Base-by-base conservation (phyloP, 2,329 filamentous ascomycete species). In the Plenodomus lindquistii region DNA sequence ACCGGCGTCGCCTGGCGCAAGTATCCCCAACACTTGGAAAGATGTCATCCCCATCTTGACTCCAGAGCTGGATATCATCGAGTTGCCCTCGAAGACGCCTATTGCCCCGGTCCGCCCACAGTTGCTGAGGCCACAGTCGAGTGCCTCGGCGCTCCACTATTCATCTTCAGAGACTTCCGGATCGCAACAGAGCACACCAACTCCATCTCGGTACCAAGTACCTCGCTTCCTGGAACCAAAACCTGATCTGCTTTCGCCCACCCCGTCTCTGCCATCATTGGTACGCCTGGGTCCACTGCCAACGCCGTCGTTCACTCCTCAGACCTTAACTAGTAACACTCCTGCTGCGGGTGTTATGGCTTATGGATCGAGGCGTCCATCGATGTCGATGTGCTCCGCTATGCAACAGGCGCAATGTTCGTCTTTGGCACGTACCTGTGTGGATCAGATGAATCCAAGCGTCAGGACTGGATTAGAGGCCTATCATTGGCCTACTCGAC, bases 221-320 rank as follows among this genome's bases (percentile, higher is more conserved):
- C 77, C 80, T 38, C 74, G 75, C 44, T 77, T 78, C 54, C 54
- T 81, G 54, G 81, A 83, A 57, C 77, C 79, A 6, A 78, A 74
- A 48, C 73, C 77, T 36, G 74, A 78, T 57, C 69, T 78, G 51
- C 73, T 76, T 44, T 74, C 75, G 35, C 77, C 77, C 13, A 78
- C 83, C 40, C 83, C 83, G n/a, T 74, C 77, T 42, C 68, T 84
- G 54, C 83, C 83, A 13, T 75, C 77, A 42, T 68, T 84, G 55
- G 75, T 76, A 34, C 80, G 81, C 44, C 74, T 82, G 60, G 76
- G 75, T 55, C 79, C 82, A 48, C 71, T 86, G 47, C 83, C 82
- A 15, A 86, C 84, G n/a, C 83, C 84, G 43, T 76, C 79, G 57
- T 73, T 85, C 73, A 86, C 84, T 37, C 83, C 84, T 31, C 80